Conservation (phyloP, 2,329 filamentous ascomycete genomes). For the Fusarium graminum region DNA sequence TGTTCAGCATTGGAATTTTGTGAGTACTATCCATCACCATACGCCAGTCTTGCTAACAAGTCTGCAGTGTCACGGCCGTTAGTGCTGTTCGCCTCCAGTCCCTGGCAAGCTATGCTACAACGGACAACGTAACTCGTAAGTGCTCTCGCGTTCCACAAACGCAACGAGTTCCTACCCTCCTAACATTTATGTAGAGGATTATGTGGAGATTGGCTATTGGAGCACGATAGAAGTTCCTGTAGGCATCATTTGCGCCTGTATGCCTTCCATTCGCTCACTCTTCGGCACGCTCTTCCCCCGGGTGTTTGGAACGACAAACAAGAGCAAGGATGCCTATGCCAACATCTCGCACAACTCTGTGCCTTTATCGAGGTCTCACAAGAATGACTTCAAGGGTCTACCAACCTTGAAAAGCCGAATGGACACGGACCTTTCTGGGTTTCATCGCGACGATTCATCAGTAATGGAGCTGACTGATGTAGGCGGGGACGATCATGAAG, state of each 20-base stretch:
- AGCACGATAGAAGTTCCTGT: conserved; percentile 50
- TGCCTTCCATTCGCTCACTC: conserved; percentile 45
- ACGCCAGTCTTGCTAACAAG: neutral
- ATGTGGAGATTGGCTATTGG: conserved; percentile 47
- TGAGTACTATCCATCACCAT: rapidly evolving
- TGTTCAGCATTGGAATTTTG: conserved; percentile 32
- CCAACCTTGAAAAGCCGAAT: neutral
- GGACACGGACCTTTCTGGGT: neutral
- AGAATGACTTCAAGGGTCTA: neutral
- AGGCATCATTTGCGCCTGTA: conserved; percentile 50
- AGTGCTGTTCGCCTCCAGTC: conserved; percentile 23
- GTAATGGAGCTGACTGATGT: conserved; percentile 20
- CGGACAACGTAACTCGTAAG: conserved; percentile 25
- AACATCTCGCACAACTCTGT: conserved; percentile 18
- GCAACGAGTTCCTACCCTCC: neutral
- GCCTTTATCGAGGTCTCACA: neutral
- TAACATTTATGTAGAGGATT: conserved; percentile 38
- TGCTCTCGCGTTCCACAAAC: rapidly evolving
- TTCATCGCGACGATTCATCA: conserved; percentile 6
- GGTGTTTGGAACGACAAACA: conserved; percentile 29
- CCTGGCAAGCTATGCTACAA: conserved; percentile 26
- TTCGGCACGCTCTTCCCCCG: conserved; percentile 37
- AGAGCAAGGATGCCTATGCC: conserved; percentile 29
- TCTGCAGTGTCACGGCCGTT: conserved; percentile 17
- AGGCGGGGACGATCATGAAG: neutral